Evolutionary conservation across 2,329 filamentous ascomycete species (phyloP), one percentile per base, ranked within the genome.

Genomic region (Curvularia verruculosa): DNA sequence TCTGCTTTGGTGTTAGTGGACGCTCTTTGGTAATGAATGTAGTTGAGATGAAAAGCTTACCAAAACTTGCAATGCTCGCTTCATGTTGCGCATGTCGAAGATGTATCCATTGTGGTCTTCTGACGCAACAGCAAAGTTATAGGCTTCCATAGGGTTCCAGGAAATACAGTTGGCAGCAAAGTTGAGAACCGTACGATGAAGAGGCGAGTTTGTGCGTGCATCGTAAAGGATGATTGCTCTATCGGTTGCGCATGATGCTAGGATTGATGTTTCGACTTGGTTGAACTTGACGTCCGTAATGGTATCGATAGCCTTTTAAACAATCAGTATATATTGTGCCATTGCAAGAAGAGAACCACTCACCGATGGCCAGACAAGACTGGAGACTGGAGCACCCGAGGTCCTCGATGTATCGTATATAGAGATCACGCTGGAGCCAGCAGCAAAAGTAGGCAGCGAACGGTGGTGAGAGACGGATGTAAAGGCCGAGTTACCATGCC

Each of bases 141-240:
- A 96, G 7, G 92, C 90, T 77, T 96, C 93, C 89, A 97, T 95
- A 0, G 95, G 95, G 66, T 97, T 97, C 92, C 94, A 99, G 2
- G 70, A 56, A 86, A 97, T 95, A 0, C 93, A 94, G 67, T 97
- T 97, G 88, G 93, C 99, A 36, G 92, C 87, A 65, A 99, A 89
- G 51, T 86, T 90, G 64, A 98, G 85, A 12, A 92, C 84, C 0
- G 90, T 89, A 72, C 93, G 93, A 61, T 90, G 85, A 18, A 98
- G 82, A 10, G 95, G 91, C 36, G 88, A 91, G 5, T 88, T 89
- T 12, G 94, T 96, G 49, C 95, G 88, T 44, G 98, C 83, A 74
- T 99, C 95, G 78, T 97, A 98, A 59, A 99, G 84, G 40, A 97
- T 88, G 58, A 99, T 80, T 26, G 89, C 91, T 61, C 94, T 87